Evolutionary conservation across 306 rosid genomes (phyloP), one percentile per base, ranked within the genome.

Genomic region (Amphicarpaea edgeworthii): DNA sequence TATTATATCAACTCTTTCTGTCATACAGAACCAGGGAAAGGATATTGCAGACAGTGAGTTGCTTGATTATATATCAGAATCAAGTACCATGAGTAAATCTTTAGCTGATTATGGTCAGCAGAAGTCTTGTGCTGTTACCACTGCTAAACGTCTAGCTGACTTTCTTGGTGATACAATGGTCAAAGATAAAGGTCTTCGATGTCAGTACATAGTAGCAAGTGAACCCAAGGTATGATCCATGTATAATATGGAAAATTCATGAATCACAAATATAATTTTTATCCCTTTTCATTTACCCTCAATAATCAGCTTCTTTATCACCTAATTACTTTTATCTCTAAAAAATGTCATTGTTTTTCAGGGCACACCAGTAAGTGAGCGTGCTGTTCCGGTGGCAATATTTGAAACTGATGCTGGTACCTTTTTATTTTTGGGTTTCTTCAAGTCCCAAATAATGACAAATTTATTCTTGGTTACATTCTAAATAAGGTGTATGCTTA

Each of bases 1-100:
- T 54, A 40, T 73, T 38, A 10, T 72, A 42, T 68, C 63, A 21
- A 68, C 71, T 69, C 20, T 62, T 54, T 51, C 70, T 51, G 70
- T 70, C 26, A 62, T 51, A 61, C 88, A 94, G 98, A 94, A 90
- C 91, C 93, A 90, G 86, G 97, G 97, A 78, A 84, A 79, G 68
- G 98, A 94, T 85, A 58, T 94, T 46, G 97, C 97, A 28, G 97
- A 94, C 65, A 84, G 96, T 65, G 97, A 94, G 88, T 89, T 94
- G 84, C 97, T 94, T 78, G 98, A 92, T 81, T 94, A 90, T 79
- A 94, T 94, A 79, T 94, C 98, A 51, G 98, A 94, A 77, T 94
- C 98, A 89, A 94, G 98, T 87, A 94, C 98, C 80, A 94, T 94
- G 98, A 94, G 98, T 95, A 94, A 94, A 87, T 94, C 98, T 74